Percentiles rank a stretch among this genome's conserved stretches.
Conservation (phyloP, 2,329 filamentous ascomycete species). For the Triangularia setosa region DNA sequence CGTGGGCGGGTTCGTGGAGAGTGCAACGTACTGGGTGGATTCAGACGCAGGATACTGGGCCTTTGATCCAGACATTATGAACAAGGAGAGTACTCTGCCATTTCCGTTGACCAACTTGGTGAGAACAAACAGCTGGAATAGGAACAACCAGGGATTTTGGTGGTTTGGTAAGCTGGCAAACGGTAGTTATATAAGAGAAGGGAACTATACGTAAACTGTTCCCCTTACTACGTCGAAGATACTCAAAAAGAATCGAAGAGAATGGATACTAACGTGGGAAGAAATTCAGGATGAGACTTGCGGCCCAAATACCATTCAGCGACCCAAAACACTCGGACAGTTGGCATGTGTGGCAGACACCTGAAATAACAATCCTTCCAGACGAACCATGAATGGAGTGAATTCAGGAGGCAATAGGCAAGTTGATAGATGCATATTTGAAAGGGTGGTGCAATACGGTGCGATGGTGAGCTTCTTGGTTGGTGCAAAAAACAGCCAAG, state of each 20-base stretch:
- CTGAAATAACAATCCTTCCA: constrained; percentile 13
- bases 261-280: neutral
- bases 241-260: too few relatives aligned
- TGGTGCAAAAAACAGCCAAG: too few relatives aligned
- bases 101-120: constrained; percentile 15
- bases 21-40: constrained; percentile 21
- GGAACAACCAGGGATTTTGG: constrained; percentile 13
- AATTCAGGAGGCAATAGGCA: too few relatives aligned
- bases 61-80: constrained; percentile 11
- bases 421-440: too few relatives aligned
- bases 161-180: constrained; percentile 22
- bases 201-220: constrained; percentile 1
- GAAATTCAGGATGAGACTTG: constrained; percentile 19
- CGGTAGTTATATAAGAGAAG: constrained; percentile 6
- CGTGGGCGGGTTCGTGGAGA: constrained; percentile 23
- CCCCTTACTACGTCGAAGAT: too few relatives aligned
- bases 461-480: too few relatives aligned
- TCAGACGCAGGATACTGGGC: constrained; percentile 10
- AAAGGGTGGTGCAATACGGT: too few relatives aligned
- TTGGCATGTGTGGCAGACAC: constrained; percentile 23
- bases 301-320: constrained; percentile 20
- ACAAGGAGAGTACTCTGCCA: constrained; percentile 12
- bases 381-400: neutral
- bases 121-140: constrained; percentile 12
- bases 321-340: constrained; percentile 21